phyloP scores from a whole-genome alignment of 495 filamentous ascomycete genomes.

The Pyrenopolyporus hunteri region DNA sequence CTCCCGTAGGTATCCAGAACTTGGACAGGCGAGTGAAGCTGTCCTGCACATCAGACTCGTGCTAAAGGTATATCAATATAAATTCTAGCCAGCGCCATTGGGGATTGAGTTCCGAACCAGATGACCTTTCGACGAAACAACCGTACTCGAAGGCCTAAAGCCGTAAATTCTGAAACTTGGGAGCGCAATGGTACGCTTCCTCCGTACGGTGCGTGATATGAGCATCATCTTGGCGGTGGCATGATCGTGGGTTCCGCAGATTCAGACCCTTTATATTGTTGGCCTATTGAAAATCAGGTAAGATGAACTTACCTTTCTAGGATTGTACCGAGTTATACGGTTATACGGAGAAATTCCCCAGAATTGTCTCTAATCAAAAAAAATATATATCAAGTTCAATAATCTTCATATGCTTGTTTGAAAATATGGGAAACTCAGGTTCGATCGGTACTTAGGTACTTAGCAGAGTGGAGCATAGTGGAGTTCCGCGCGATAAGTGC shows the following conservation, averaged over 20 bases:
- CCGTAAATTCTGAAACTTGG: conserved; percentile 2
- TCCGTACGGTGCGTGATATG: conserved; percentile 19
- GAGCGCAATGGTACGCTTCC: conserved; percentile 12
- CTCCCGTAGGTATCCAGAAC: conserved; percentile 79
- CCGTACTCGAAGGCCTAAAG: conserved; percentile 5
- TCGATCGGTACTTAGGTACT: conserved; percentile 24
- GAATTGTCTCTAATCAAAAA: no score
- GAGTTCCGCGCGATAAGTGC: background rate
- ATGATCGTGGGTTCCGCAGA: conserved; percentile 1
- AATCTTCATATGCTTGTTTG: no score
- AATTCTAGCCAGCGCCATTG: background rate
- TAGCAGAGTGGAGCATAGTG: no score
- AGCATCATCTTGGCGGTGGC: conserved; percentile 31
- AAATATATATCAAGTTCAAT: no score
- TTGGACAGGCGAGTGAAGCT: conserved; percentile 63
- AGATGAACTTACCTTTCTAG: no score
- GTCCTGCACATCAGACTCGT: conserved; percentile 3
- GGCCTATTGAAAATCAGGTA: no score
- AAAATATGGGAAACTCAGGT: no score
- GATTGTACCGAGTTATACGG: no score
- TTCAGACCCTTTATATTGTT: background rate
- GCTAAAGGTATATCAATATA: conserved; percentile 15
- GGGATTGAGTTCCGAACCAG: conserved; percentile 19
- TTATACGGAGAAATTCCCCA: no score
- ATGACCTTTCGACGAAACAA: background rate